Conservation (phyloP, 352 stramenopile species). For the Globisporangium irregulare region DNA sequence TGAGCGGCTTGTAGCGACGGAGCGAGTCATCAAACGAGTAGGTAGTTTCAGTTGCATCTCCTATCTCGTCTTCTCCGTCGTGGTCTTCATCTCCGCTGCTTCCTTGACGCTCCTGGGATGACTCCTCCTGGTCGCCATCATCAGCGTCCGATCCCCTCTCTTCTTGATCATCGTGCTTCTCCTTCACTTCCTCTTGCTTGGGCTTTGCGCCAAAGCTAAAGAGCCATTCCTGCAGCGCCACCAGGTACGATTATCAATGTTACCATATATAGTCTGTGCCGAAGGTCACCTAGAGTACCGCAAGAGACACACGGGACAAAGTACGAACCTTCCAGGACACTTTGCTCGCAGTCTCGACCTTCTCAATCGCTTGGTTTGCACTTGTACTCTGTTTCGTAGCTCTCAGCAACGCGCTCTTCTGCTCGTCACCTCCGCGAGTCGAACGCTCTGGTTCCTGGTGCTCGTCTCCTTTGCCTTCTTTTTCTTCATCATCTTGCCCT, state of each 20-base stretch:
- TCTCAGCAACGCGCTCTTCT: background rate
- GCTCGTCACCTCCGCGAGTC: background rate
- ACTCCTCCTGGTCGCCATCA: background rate
- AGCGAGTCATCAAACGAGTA: constrained; percentile 22
- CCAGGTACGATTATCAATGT: background rate
- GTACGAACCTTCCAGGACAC: constrained; percentile 15
- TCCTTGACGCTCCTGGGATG: background rate
- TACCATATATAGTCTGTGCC: background rate
- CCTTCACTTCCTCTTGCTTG: constrained; percentile 12
- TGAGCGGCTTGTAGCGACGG: constrained; percentile 29
- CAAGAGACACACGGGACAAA: background rate
- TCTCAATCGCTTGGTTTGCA: background rate
- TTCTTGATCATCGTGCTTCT: constrained; percentile 15
- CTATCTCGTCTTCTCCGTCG: background rate
- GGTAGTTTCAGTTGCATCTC: background rate
- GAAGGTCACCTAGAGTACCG: background rate
- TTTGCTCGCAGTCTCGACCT: background rate
- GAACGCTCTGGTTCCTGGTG: background rate
- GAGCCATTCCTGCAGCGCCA: constrained; percentile 25
- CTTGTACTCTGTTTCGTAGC: background rate
- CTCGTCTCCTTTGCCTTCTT: background rate
- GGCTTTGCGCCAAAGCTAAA: constrained; percentile 10
- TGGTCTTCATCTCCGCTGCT: background rate
- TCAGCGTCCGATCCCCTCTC: constrained; percentile 17
- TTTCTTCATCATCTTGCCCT: background rate